These are phyloP conservation scores for Arachis monticola DNA, from an alignment of 331 rosid genomes.

Conservation along the genomic window DNA sequence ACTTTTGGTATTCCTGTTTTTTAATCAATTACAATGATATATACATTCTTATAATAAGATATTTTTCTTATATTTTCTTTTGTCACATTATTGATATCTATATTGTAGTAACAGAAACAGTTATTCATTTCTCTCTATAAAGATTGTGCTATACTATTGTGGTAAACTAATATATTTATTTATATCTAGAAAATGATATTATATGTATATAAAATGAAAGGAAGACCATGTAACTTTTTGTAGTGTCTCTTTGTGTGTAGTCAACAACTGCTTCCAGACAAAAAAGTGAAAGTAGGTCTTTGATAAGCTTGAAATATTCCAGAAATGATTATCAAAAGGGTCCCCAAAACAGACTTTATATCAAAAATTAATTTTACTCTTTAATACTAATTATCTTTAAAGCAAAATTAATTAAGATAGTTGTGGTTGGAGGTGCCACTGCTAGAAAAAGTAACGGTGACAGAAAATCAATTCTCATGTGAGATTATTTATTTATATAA, in stretches of 20 bases:
- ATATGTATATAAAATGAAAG: slow-evolving; percentile 24
- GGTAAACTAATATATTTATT: background rate
- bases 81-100: too few relatives aligned
- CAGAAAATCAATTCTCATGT: too few relatives aligned
- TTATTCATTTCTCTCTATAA: background rate
- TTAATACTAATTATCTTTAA: background rate
- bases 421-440: too few relatives aligned
- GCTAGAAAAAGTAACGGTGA: too few relatives aligned
- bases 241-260: slow-evolving; percentile 38
- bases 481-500: too few relatives aligned
- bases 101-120: too few relatives aligned
- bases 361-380: slow-evolving; percentile 37
- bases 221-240: slow-evolving; percentile 34
- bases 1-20: too few relatives aligned
- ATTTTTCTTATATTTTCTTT: too few relatives aligned
- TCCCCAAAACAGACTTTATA: slow-evolving; percentile 44
- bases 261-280: slow-evolving; percentile 79
- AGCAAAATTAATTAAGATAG: too few relatives aligned
- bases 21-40: too few relatives aligned
- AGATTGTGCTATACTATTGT: too few relatives aligned
- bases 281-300: slow-evolving; percentile 54
- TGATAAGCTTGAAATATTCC: slow-evolving; percentile 52
- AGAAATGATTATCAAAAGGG: slow-evolving; percentile 49
- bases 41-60: too few relatives aligned
- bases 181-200: background rate